Evolutionary conservation across 202 grass and related monocot genomes (phyloP).

Genomic region (Thinopyrum obtusiflorum): DNA sequence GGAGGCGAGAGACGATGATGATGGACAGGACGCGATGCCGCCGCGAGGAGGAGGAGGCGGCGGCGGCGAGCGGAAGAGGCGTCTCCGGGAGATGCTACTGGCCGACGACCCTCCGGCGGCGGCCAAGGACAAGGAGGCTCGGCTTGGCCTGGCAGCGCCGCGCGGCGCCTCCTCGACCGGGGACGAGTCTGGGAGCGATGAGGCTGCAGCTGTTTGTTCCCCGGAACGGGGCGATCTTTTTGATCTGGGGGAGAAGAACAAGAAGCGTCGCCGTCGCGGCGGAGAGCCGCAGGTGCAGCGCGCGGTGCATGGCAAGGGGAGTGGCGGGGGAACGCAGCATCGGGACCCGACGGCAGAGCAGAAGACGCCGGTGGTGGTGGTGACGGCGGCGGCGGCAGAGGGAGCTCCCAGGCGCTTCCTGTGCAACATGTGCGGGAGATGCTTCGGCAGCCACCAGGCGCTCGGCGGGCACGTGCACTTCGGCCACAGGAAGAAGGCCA

Average conservation of each 20-base stretch:
- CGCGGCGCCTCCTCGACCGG: neutral
- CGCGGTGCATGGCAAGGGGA: neutral
- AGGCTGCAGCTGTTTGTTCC: too few relatives aligned
- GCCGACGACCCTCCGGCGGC: neutral
- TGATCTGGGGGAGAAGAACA: neutral
- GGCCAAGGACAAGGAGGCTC: neutral
- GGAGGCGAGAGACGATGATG: neutral
- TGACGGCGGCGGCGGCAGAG: neutral
- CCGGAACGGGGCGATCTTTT: neutral
- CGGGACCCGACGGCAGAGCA: neutral
- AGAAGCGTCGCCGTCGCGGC: neutral
- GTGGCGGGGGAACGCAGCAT: neutral
- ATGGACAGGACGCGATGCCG: neutral
- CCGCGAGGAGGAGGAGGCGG: neutral
- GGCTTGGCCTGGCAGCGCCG: neutral
- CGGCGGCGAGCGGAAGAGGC: neutral
- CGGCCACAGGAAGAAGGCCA: conserved; percentile 35
- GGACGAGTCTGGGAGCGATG: neutral
- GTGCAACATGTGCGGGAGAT: conserved; percentile 34
- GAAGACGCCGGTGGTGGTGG: neutral
- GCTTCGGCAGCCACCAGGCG: conserved; percentile 37
- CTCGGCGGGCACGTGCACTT: conserved; percentile 40
- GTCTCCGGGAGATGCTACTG: neutral
- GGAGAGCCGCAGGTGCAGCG: neutral
- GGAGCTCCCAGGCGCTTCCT: neutral